phyloP scores from a whole-genome alignment of 805 yeast species.

The Saturnispora zaruensis region DNA sequence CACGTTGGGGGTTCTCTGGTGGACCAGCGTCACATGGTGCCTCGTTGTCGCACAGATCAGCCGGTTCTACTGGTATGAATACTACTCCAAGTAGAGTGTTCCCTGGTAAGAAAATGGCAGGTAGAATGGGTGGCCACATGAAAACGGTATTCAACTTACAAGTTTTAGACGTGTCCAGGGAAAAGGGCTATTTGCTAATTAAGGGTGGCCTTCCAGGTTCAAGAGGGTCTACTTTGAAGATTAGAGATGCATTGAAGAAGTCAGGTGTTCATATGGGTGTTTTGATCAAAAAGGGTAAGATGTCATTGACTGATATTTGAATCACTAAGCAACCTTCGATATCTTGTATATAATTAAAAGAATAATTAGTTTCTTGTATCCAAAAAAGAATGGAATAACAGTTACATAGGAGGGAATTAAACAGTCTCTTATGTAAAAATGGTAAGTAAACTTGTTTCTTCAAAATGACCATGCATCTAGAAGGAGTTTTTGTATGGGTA shows the following conservation, averaged over 20 bases:
- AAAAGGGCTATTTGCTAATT: constrained; percentile 69
- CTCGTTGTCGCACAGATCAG: constrained; percentile 84
- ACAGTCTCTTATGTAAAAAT: background rate
- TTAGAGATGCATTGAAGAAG: constrained; percentile 68
- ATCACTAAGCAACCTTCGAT: background rate
- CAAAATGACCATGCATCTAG: background rate
- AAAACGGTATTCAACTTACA: constrained; percentile 69
- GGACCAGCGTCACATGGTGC: constrained; percentile 93
- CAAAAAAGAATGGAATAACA: background rate
- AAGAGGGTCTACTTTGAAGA: constrained; percentile 59
- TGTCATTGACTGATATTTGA: constrained; percentile 1
- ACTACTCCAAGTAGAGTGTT: constrained; percentile 93
- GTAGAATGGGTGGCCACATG: constrained; percentile 79
- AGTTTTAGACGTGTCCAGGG: constrained; percentile 74
- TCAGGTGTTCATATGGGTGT: constrained; percentile 23
- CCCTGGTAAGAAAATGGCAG: constrained; percentile 98
- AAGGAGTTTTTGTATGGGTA: constrained; percentile 4
- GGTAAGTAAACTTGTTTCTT: background rate
- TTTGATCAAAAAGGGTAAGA: constrained; percentile 5
- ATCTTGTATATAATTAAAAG: background rate
- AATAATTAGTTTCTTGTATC: background rate
- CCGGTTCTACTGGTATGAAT: constrained; percentile 95
- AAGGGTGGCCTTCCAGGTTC: constrained; percentile 93
- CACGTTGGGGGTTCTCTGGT: constrained; percentile 85
- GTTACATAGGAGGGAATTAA: background rate